These are phyloP conservation scores for Kodamaea anthophila DNA, from an alignment of 1,139 yeast species.

Conservation along the genomic window DNA sequence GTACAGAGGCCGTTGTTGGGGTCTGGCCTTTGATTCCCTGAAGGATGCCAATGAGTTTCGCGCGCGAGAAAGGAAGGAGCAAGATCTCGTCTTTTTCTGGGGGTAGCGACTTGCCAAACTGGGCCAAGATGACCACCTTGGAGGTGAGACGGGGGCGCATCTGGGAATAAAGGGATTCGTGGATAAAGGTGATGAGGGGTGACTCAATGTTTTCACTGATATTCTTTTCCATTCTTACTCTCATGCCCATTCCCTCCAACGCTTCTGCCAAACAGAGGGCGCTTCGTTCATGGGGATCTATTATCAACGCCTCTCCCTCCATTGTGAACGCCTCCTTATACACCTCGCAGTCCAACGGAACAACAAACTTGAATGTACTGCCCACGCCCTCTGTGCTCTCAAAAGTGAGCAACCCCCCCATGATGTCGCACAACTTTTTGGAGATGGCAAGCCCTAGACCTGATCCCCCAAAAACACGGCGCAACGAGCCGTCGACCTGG, in stretches of 20 bases:
- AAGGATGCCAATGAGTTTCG: slow-evolving; percentile 20
- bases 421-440: slow-evolving; percentile 49
- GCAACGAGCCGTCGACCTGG: slow-evolving; percentile 56
- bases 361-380: slow-evolving; percentile 42
- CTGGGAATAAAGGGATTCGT: slow-evolving; percentile 13
- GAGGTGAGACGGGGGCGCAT: slow-evolving; percentile 9
- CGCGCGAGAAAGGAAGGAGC: slow-evolving; percentile 30
- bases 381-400: slow-evolving; percentile 49
- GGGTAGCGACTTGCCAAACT: slow-evolving; percentile 27
- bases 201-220: neutral
- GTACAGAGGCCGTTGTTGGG: too few relatives aligned
- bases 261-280: slow-evolving; percentile 26
- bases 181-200: slow-evolving; percentile 12
- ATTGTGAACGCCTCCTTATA: slow-evolving; percentile 14
- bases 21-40: slow-evolving; percentile 8
- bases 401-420: slow-evolving; percentile 52
- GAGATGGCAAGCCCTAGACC: slow-evolving; percentile 58
- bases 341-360: slow-evolving; percentile 24
- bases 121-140: slow-evolving; percentile 19
- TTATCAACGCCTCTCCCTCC: slow-evolving; percentile 19
- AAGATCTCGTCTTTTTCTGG: slow-evolving; percentile 22
- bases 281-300: slow-evolving; percentile 28
- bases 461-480: slow-evolving; percentile 54
- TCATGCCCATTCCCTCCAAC: slow-evolving; percentile 28
- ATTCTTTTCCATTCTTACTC: slow-evolving; percentile 14